Base-by-base conservation (phyloP, 2,329 filamentous ascomycete genomes). In the Colletotrichum spaethianum region DNA sequence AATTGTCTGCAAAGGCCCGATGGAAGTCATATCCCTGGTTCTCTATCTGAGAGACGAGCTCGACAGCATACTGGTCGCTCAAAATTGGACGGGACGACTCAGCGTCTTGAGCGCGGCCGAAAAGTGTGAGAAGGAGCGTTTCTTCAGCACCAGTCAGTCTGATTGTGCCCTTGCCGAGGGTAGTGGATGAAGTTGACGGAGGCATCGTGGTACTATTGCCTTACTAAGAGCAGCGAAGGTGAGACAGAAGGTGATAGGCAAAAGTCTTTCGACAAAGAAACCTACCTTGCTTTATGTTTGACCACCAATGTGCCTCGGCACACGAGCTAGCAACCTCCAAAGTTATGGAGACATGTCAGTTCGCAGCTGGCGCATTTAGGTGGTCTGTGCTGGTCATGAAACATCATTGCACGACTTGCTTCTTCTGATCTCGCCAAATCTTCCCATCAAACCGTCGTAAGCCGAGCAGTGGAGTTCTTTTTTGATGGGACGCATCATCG, bases 71-170 rank as follows among this genome's bases (percentile, higher is more conserved):
- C 38, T 66, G 73, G 52, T 75, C 74, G 28, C 66, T 62, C 44
- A 75, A 31, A 2, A 75, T 57, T n/a, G 74, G 74, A 3, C 42
- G 60, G 1, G 70, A 12, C 11, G 56, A 67, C 53, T 69, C 67
- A 28, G 73, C 71, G 44, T 75, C 74, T 5, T 62, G 23, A 33
- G 64, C 71, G 46, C 71, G 73, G 16, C 63, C 73, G 6, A 68
- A 62, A 6, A 75, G 70, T 7, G 74, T 75, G 12, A 73, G 28
- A 16, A 75, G 56, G 23, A 75, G 66, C 20, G 74, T 75, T 48
- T 75, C 70, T 33, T 74, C 73, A 4, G 67, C 73, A 20, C 74
- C 74, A 3, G 44, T 66, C 23, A 75, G 33, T 2, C 38, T 40
- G 14, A 75, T 33, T 33, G 67, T 73, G 9, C 67, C 70, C 50